phyloP scores from a whole-genome alignment of 176 grass and related monocot genomes.

The Cenchrus purpureus region DNA sequence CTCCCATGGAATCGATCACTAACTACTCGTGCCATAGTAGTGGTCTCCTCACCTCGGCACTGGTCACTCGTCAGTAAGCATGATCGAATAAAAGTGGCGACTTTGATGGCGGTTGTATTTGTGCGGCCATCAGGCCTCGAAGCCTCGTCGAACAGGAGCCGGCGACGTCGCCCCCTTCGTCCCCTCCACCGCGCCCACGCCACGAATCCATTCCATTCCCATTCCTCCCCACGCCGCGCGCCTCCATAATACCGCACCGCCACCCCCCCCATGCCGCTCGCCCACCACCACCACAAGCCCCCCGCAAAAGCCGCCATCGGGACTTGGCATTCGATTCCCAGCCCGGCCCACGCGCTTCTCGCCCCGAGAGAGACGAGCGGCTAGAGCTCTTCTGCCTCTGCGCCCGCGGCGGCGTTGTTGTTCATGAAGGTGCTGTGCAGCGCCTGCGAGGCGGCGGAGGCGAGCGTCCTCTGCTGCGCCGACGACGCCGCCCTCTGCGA shows the following conservation, averaged over 20 bases:
- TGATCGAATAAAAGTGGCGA: neutral
- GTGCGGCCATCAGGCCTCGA: constrained; percentile 40
- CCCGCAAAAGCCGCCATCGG: neutral
- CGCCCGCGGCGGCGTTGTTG: neutral
- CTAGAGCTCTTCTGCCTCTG: neutral
- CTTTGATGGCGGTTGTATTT: neutral
- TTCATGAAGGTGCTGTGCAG: constrained; percentile 89
- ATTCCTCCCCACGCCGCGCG: constrained; percentile 25
- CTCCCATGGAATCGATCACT: too few relatives aligned
- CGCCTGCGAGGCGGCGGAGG: constrained; percentile 85
- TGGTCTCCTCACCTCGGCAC: neutral
- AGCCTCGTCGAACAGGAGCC: constrained; percentile 35
- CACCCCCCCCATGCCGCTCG: constrained; percentile 7
- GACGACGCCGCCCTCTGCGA: constrained; percentile 82
- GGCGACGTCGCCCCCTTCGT: constrained; percentile 50
- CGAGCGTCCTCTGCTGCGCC: constrained; percentile 81
- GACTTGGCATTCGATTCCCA: constrained; percentile 3
- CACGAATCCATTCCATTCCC: constrained; percentile 59
- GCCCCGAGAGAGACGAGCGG: neutral
- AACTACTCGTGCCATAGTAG: neutral
- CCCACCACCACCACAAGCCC: neutral
- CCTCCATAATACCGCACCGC: constrained; percentile 47
- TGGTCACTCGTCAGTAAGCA: neutral
- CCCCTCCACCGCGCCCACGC: constrained; percentile 44
- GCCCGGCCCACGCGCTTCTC: neutral